Percentiles rank a stretch among this genome's conserved stretches.
Evolutionary conservation across 768 basidiomycete species (phyloP).

Genomic region (Gloeopeniophorella convolvens): DNA sequence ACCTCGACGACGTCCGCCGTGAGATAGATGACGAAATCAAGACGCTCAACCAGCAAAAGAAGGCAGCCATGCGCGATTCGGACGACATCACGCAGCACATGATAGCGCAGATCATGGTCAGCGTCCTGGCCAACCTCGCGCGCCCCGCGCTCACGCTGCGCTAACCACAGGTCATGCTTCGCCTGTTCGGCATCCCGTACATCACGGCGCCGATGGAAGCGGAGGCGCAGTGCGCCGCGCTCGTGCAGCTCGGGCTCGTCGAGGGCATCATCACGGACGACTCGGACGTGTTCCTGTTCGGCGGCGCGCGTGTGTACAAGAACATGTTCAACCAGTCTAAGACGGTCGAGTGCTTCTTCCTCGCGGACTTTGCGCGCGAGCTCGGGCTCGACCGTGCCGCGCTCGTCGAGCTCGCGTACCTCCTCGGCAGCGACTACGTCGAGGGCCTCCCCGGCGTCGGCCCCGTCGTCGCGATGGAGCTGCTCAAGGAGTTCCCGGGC

Average conservation of each 20-base stretch:
- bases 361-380: conserved; percentile 78
- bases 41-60: conserved; percentile 72
- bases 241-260: conserved; percentile 77
- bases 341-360: conserved; percentile 94
- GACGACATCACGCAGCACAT: conserved; percentile 95
- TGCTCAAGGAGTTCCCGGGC: conserved; percentile 89
- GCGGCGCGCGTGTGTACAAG: conserved; percentile 91
- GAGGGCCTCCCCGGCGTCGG: conserved; percentile 90
- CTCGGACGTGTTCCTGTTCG: conserved; percentile 97
- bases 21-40: conserved; percentile 94
- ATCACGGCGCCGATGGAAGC: conserved; percentile 99
- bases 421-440: conserved; percentile 95
- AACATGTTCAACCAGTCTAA: conserved; percentile 99
- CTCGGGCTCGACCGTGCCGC: conserved; percentile 81
- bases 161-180: conserved; percentile 65
- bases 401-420: conserved; percentile 83
- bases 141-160: not conserved
- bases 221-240: conserved; percentile 95
- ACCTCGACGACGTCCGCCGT: conserved; percentile 70
- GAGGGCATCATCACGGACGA: conserved; percentile 99
- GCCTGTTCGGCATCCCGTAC: conserved; percentile 94
- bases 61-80: conserved; percentile 86
- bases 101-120: conserved; percentile 73
- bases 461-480: conserved; percentile 93
- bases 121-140: conserved; percentile 8